phyloP scores from a whole-genome alignment of 2,329 filamentous ascomycete species.

The Chaetomiaceae sp. region DNA sequence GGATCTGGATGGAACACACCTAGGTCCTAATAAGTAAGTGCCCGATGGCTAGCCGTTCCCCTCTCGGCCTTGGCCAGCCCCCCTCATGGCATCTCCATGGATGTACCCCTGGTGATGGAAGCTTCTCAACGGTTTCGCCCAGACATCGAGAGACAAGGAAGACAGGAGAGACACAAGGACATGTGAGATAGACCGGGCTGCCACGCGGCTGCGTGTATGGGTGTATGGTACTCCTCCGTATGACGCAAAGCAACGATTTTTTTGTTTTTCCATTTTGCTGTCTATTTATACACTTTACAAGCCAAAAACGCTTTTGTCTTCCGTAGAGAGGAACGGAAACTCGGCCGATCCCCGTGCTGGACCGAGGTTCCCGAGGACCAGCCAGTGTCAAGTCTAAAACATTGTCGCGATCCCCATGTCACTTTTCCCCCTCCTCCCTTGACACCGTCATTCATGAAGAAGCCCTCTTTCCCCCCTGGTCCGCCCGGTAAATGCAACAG shows the following conservation, averaged over 20 bases:
- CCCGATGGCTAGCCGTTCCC: no score
- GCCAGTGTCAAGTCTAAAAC: constrained; percentile 20
- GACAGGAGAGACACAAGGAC: no score
- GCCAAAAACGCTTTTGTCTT: constrained; percentile 22
- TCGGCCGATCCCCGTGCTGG: constrained; percentile 5
- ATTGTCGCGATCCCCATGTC: constrained; percentile 4
- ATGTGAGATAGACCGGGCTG: no score
- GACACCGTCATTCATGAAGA: constrained; percentile 16
- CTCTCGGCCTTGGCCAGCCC: no score
- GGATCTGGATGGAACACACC: no score
- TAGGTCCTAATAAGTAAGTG: no score
- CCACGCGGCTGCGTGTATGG: no score
- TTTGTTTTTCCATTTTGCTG: constrained; percentile 14
- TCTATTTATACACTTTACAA: constrained; percentile 22
- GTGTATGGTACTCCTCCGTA: no score
- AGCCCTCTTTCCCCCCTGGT: not conserved
- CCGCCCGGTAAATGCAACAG: constrained; percentile 13
- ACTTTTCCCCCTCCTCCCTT: constrained; percentile 4
- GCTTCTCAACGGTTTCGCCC: no score
- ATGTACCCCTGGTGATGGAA: no score
- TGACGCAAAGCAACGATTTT: constrained; percentile 11
- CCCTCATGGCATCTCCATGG: no score
- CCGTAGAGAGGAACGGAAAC: constrained; percentile 5
- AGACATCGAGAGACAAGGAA: no score
- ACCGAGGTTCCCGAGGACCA: constrained; percentile 13